Percentiles rank a stretch among this genome's conserved stretches.
Conservation (phyloP, 495 filamentous ascomycete species). For the Umbilicaria muhlenbergii region DNA sequence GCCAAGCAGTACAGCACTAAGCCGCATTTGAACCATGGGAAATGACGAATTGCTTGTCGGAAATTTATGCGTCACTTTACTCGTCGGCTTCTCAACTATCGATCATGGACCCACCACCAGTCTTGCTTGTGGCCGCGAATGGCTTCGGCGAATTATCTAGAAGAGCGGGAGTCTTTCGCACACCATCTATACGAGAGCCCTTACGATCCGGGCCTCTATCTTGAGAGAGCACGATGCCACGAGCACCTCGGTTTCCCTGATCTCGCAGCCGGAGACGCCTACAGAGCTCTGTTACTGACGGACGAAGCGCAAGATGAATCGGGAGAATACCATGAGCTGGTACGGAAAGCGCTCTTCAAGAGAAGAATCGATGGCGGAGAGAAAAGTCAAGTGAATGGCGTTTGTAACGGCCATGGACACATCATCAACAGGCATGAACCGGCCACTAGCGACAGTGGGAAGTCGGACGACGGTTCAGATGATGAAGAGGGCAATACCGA, state of each 20-base stretch:
- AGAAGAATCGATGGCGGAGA: slow-evolving; percentile 8
- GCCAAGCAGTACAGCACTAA: too few species aligned
- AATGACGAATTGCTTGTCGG: neutral
- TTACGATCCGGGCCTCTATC: slow-evolving; percentile 64
- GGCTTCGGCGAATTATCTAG: slow-evolving; percentile 1
- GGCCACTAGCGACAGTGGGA: neutral
- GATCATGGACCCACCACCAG: too few species aligned
- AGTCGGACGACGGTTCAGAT: slow-evolving; percentile 5
- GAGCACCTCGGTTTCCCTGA: slow-evolving; percentile 72
- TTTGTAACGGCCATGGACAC: neutral
- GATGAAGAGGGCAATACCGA: slow-evolving; percentile 22
- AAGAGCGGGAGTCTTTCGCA: slow-evolving; percentile 3
- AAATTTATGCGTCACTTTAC: neutral
- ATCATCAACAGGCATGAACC: neutral
- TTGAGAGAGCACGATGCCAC: slow-evolving; percentile 56
- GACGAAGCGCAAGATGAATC: slow-evolving; percentile 46
- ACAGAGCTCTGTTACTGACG: slow-evolving; percentile 68
- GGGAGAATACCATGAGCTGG: slow-evolving; percentile 44
- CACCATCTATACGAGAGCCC: slow-evolving; percentile 32
- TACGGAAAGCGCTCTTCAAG: slow-evolving; percentile 22
- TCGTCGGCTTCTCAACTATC: neutral
- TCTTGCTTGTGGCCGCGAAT: too few species aligned
- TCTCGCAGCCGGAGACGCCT: slow-evolving; percentile 77
- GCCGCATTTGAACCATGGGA: neutral
- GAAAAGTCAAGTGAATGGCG: neutral